Evolutionary conservation across 495 filamentous ascomycete species (phyloP), one percentile per base, ranked within the genome.

Genomic region (Tuber borchii): DNA sequence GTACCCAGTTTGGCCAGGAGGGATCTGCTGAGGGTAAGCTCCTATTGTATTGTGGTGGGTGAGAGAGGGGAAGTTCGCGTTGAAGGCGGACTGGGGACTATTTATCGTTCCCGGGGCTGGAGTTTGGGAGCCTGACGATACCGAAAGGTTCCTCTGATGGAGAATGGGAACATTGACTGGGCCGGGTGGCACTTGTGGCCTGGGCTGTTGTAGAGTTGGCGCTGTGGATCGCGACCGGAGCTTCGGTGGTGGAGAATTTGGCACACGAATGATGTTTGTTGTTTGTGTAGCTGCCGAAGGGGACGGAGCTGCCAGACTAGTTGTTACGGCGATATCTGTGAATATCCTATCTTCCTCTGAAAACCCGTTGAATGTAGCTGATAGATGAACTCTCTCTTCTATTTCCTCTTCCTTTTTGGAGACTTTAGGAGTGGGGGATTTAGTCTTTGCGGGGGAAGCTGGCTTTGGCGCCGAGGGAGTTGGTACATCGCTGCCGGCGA

Each of bases 311-410:
- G 48, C 22, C 17, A 78, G 4, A 12, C 72, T 72, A 26, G 61
- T 72, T 22, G 77, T 77, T 39, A 79, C 34, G n/a, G 71, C 22
- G 44, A 74, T 77, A 40, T 74, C 69, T 0, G 75, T 78, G 17
- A 77, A 77, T 2, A 79, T 78, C 84, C 85, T 43, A 86, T 84
- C 77, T 71, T 80, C 78, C 42, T 76, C 78, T 14, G 74, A 39
- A 70, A 84, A 77, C 39, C 83, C 81, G 39, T 81, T 78, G 71
- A 83, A 80, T 39, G 80, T 74, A 69, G 84, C 26, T 86, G 86
- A 78, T n/a, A 78, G n/a, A 45, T 73, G 75, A 16, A 73, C 56
- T 2, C 61, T 74, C 31, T 78, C 76, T 26, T 78, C 77, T 39
- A 69, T 73, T 10, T 31, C 56, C 26, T 34, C 56, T 31, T 34